A percentile compares a stretch with the other conserved stretches of the same genome.
Evolutionary conservation across 31 red algal genomes (phyloP).

Genomic region (Bonnemaisonia californica): DNA sequence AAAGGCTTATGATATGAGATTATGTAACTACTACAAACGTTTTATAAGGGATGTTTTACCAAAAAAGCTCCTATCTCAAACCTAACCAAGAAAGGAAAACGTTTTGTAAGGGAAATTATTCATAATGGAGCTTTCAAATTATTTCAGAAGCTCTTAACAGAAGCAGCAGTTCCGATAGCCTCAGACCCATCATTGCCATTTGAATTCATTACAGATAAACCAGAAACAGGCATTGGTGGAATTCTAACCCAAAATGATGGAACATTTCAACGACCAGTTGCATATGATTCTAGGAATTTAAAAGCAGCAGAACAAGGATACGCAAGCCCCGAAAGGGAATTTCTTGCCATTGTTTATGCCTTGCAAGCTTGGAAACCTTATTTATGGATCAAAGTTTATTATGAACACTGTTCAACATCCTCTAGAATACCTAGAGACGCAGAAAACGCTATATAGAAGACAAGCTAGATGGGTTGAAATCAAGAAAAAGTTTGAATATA

Average conservation of each 20-base stretch:
- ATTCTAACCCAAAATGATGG: no score
- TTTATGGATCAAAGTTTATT: constrained; percentile 19
- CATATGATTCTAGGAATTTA: no score
- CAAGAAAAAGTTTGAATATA: constrained; percentile 18
- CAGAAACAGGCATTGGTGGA: no score
- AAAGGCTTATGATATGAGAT: no score
- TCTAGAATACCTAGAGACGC: constrained; percentile 18
- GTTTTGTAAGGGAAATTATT: no score
- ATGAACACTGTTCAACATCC: constrained; percentile 19
- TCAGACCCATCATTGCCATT: no score
- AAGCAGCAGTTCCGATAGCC: no score
- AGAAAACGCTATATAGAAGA: constrained; percentile 1
- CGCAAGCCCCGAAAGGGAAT: constrained; percentile 14
- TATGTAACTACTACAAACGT: no score
- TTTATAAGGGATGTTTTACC: no score
- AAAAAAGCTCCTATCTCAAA: no score
- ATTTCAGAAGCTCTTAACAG: constrained; percentile 4
- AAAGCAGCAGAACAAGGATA: constrained; percentile 31
- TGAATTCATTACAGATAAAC: constrained; percentile 15
- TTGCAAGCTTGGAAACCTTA: constrained; percentile 22
- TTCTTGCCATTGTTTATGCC: constrained; percentile 1
- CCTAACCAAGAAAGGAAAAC: no score
- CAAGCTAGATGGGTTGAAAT: constrained; percentile 32
- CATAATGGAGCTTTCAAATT: background rate
- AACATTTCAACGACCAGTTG: no score